Base-by-base conservation (phyloP, 352 stramenopile species). In the Globisporangium solare region DNA sequence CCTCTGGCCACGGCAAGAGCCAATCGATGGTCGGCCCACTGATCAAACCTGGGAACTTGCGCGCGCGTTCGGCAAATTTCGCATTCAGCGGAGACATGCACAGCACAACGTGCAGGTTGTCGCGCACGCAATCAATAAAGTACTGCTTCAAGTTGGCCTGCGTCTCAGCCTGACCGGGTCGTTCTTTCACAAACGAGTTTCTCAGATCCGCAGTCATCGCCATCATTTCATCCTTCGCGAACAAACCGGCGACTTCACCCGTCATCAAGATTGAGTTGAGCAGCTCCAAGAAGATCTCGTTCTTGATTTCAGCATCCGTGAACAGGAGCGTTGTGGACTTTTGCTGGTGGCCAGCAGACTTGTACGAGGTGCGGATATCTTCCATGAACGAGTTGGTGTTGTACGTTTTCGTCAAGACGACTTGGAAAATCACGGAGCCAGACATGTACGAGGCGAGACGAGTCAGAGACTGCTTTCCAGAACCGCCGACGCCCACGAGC, bases 171-270 rank as follows among this genome's bases (percentile, higher is more conserved):
- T 98, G 82, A 0, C 89, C 95, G 3, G 95, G 90, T 17, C 96
- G 86, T 42, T 98, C 94, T 59, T 97, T 97, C 11, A 97, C 73
- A 60, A 99, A 99, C 14, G 92, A 86, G 41, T 94, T 93, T 6
- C 94, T 86, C 37, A 99, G 57, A 63, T 99, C 97, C 14, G 95
- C 94, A 1, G 96, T 99, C 91, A 99, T 99, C 14, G 95, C 95
- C 88, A 99, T 98, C 89, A 99, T 98, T 65, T 99, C 97, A 64
- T 99, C 97, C 66, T 99, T 99, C 0, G 96, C 91, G 66, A 99
- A 99, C 7, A 99, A 67, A 31, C 95, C 96, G 0, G 95, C 93
- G n/a, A 99, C 94, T 77, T 99, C 97, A 51, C 97, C 97, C 10
- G 97, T 99, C 80, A 98, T 98, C 40, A 99, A 79, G 40, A 99